Percentiles rank a stretch among this genome's conserved stretches.
Evolutionary conservation across 1,284 basidiomycete species (phyloP).

Genomic region (Rugosomyces carneus): DNA sequence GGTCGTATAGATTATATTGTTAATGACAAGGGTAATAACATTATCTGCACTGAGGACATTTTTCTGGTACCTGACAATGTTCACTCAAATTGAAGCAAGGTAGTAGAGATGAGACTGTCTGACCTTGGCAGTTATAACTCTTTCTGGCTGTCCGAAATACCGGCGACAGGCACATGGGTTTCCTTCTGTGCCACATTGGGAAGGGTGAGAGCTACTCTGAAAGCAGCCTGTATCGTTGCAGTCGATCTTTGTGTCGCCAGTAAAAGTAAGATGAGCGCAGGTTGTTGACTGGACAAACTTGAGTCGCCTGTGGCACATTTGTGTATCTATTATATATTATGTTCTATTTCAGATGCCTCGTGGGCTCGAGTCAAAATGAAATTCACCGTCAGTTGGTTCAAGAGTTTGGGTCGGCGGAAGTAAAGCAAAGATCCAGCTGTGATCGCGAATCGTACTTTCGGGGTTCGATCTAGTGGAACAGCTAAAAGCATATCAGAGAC

Average conservation of each 20-base stretch:
- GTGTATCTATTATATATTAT: constrained; percentile 17
- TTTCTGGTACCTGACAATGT: constrained; percentile 31
- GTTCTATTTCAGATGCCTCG: constrained; percentile 24
- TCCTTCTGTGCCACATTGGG: constrained; percentile 32
- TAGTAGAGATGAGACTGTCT: constrained; percentile 7
- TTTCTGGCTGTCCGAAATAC: constrained; percentile 43
- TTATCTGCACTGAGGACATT: constrained; percentile 34
- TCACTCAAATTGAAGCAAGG: constrained; percentile 6
- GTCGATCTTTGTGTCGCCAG: constrained; percentile 46
- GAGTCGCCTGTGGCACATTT: constrained; percentile 63
- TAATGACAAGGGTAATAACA: background rate
- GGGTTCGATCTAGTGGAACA: constrained; percentile 27
- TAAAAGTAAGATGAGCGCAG: constrained; percentile 55
- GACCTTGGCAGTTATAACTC: constrained; percentile 31
- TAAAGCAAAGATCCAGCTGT: constrained; percentile 37
- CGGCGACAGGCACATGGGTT: constrained; percentile 46
- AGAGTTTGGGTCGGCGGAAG: constrained; percentile 52
- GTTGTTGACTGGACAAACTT: constrained; percentile 41
- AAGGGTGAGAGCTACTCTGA: constrained; percentile 44
- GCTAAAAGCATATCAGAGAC: constrained; percentile 26
- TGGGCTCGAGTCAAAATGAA: constrained; percentile 22
- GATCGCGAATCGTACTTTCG: constrained; percentile 30
- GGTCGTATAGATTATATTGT: background rate
- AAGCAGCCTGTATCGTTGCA: constrained; percentile 41
- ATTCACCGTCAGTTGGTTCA: constrained; percentile 24